Conservation (phyloP, 73 alveolate species). For the Paramecium tetraurelia region DNA sequence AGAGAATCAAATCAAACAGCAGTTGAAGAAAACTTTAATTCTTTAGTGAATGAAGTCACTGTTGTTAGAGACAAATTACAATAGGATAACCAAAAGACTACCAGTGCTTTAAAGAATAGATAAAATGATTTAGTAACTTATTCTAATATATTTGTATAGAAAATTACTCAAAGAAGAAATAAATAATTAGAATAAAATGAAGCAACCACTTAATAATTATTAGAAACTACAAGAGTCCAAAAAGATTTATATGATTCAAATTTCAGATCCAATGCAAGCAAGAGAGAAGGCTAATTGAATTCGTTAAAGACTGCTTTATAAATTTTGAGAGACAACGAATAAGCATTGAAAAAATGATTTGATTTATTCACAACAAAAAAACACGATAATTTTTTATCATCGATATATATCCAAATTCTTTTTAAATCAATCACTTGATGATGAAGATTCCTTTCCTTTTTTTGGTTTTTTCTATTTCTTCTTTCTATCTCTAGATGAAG, state of each 20-base stretch:
- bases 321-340: neutral
- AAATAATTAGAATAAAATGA: neutral
- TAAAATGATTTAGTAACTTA: neutral
- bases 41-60: neutral
- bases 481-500: neutral
- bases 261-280: neutral
- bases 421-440: constrained; percentile 15
- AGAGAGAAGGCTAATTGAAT: neutral
- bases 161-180: neutral
- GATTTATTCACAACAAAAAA: neutral
- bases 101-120: neutral
- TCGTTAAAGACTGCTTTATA: constrained; percentile 10
- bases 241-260: constrained; percentile 6
- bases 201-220: neutral
- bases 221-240: neutral
- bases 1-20: neutral
- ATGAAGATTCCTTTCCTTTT: neutral
- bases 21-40: neutral
- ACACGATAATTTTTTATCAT: constrained; percentile 6
- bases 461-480: neutral
- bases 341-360: constrained; percentile 30
- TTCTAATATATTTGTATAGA: neutral
- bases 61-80: constrained; percentile 1
- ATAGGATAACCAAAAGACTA: neutral
- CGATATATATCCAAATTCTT: neutral